phyloP scores from a whole-genome alignment of 768 basidiomycete genomes.

The Leccinellum luteum region DNA sequence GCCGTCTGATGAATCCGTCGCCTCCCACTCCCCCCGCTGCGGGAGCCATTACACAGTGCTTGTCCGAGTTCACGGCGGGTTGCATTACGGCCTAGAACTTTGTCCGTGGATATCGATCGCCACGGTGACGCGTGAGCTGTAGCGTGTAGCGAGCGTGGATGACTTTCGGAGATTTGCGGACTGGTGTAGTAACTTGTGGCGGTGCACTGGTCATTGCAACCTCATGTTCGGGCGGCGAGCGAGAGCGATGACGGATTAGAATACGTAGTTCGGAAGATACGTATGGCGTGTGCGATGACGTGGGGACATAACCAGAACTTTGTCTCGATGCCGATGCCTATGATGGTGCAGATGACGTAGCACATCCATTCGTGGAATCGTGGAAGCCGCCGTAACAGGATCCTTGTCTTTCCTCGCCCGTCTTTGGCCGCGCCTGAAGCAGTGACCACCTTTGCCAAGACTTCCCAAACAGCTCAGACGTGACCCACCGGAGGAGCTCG shows the following conservation, averaged over 20 bases:
- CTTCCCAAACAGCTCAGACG: conserved; percentile 63
- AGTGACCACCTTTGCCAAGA: conserved; percentile 36
- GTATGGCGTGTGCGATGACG: conserved; percentile 75
- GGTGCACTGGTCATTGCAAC: too few species aligned
- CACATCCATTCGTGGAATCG: background rate
- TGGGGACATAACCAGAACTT: conserved; percentile 75
- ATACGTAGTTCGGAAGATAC: conserved; percentile 74
- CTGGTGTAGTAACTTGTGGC: too few species aligned
- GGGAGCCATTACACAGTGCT: too few species aligned
- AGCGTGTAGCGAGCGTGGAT: too few species aligned
- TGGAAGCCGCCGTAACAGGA: background rate
- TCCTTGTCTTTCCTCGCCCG: background rate
- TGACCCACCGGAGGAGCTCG: conserved; percentile 72
- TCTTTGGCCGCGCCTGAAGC: conserved; percentile 6
- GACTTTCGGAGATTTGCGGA: too few species aligned
- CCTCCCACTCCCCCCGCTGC: too few species aligned
- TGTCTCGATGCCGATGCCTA: background rate
- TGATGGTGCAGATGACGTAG: background rate
- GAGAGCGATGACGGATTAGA: conserved; percentile 78
- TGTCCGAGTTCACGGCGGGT: too few species aligned
- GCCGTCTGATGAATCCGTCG: too few species aligned
- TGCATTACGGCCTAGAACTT: too few species aligned
- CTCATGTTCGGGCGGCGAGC: too few species aligned
- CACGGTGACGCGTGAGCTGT: too few species aligned
- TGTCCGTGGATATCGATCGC: too few species aligned